Conservation (phyloP, 1,139 yeast species). For the Kazachstania sp. region DNA sequence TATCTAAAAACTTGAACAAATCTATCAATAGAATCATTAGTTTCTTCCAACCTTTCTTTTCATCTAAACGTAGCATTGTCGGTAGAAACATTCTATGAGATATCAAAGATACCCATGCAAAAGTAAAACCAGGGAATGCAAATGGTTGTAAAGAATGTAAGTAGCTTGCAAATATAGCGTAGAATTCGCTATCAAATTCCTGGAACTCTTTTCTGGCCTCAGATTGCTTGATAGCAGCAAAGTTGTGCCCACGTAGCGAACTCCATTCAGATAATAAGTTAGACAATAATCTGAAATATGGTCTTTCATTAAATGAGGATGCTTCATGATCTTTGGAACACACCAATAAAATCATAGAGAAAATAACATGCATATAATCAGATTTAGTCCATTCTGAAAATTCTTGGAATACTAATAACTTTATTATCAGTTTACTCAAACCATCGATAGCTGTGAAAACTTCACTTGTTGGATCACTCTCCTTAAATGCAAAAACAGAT, state of each 20-base stretch:
- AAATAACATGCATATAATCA: constrained; percentile 48
- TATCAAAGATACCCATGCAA: constrained; percentile 88
- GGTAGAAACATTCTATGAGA: constrained; percentile 91
- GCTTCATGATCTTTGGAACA: constrained; percentile 75
- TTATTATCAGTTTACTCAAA: constrained; percentile 63
- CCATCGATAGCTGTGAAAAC: constrained; percentile 76
- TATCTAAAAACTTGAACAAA: constrained; percentile 54
- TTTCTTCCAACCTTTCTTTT: constrained; percentile 50
- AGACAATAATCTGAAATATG: constrained; percentile 82
- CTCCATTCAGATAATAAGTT: constrained; percentile 69
- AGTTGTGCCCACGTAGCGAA: constrained; percentile 31
- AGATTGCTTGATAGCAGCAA: constrained; percentile 31
- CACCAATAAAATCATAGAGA: constrained; percentile 60
- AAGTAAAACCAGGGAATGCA: constrained; percentile 87
- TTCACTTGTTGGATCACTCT: constrained; percentile 59
- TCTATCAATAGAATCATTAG: constrained; percentile 56
- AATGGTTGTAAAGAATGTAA: constrained; percentile 75
- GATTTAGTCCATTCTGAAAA: constrained; percentile 39
- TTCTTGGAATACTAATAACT: constrained; percentile 49
- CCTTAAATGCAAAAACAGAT: constrained; percentile 63
- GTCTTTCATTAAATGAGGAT: constrained; percentile 73
- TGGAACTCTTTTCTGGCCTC: constrained; percentile 29
- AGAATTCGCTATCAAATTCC: constrained; percentile 43
- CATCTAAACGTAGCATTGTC: constrained; percentile 52
- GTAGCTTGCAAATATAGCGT: constrained; percentile 55